Evolutionary conservation across 352 stramenopile species (phyloP), one percentile per base, ranked within the genome.

Genomic region (Sclerospora graminicola): DNA sequence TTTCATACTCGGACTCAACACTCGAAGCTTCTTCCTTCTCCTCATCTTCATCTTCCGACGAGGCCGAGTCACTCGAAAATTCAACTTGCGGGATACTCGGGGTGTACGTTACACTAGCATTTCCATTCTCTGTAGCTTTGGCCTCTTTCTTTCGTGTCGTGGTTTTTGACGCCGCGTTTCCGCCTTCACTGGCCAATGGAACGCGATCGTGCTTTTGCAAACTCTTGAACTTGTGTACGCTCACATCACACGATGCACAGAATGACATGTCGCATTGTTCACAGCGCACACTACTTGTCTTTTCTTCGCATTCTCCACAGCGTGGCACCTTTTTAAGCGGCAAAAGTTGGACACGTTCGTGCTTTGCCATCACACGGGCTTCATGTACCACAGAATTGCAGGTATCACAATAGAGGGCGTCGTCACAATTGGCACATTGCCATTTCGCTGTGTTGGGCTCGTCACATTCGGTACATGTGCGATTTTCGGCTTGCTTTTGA

Each of bases 221-320:
- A 30, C 68, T 84, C 59, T 86, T 88, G 29, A 86, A 88, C 41
- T 77, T 66, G 42, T 88, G 76, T 16, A 88, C 68, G 13, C 53
- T 79, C 0, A 57, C 58, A 41, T 88, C 69, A 24, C 76, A 88
- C 9, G 51, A 45, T 1, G 28, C 42, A 50, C 76, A 88, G 41
- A 77, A 74, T 15, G 52, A 27, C n/a, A 79, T 56, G 1, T 69
- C 76, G 36, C 76, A 88, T 41, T 86, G 67, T 19, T 62, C 52
- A 29, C 76, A 88, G 15, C 58, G 40, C 5, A 84, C 59, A 15
- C 14, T 63, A 4, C 68, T 60, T 21, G 52, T 42, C 4, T 47
- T 41, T 5, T 44, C 54, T 26, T 84, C 71, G 35, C 74, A 86
- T 16, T 86, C 74, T 11, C 56, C 61, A 56, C 74, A 86, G 10